Evolutionary conservation across 2,329 filamentous ascomycete genomes (phyloP).

Genomic region (Orbilia brochopaga): DNA sequence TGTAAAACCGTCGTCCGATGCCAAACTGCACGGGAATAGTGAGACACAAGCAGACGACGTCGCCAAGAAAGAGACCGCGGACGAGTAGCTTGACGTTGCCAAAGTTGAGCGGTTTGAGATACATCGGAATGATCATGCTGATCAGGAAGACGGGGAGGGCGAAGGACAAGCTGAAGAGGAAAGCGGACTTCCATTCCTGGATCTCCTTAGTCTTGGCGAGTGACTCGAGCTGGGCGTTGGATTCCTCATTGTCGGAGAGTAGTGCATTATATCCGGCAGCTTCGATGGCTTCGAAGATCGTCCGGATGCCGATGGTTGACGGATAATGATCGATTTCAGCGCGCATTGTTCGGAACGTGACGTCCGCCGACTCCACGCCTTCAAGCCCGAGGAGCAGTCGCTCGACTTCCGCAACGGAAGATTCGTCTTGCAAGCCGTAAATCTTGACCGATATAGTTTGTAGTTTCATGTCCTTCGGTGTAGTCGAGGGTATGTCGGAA

Average conservation of each 20-base stretch:
- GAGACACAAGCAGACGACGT: slow-evolving; percentile 79
- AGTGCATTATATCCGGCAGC: slow-evolving; percentile 84
- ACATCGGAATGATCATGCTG: slow-evolving; percentile 94
- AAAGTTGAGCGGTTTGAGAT: slow-evolving; percentile 75
- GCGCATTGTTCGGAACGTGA: slow-evolving; percentile 76
- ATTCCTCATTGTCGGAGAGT: slow-evolving; percentile 89
- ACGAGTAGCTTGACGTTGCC: slow-evolving; percentile 70
- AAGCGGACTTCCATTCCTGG: slow-evolving; percentile 84
- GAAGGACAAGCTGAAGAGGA: slow-evolving; percentile 77
- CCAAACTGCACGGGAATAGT: slow-evolving; percentile 96
- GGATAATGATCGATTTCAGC: slow-evolving; percentile 76
- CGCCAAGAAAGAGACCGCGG: slow-evolving; percentile 83
- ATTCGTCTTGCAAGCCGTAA: slow-evolving; percentile 73
- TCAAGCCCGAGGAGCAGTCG: slow-evolving; percentile 68
- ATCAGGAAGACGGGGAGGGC: slow-evolving; percentile 89
- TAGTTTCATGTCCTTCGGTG: slow-evolving; percentile 55
- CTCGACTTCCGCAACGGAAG: slow-evolving; percentile 76
- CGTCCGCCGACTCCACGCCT: slow-evolving; percentile 75
- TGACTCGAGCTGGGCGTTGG: slow-evolving; percentile 94
- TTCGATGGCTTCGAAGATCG: slow-evolving; percentile 82
- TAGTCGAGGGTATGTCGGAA: slow-evolving; percentile 66
- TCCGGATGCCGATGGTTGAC: slow-evolving; percentile 75
- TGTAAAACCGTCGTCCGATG: slow-evolving; percentile 90
- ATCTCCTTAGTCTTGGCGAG: slow-evolving; percentile 96
- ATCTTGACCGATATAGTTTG: slow-evolving; percentile 79